These are phyloP conservation scores for Candida glucosophila DNA, from an alignment of 1,139 yeast species.

Conservation along the genomic window DNA sequence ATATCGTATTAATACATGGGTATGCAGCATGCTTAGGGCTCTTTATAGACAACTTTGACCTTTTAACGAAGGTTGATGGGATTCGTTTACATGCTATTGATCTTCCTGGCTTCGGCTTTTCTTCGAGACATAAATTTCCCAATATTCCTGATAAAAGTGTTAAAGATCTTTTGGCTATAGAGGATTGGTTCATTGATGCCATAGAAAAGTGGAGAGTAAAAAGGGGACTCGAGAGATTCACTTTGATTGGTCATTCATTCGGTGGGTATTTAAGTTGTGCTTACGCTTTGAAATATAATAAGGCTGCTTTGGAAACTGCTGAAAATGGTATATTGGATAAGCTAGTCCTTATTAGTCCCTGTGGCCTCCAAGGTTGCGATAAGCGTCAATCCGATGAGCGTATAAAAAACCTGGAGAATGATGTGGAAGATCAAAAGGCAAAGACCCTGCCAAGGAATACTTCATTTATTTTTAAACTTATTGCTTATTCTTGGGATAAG, in stretches of 20 bases:
- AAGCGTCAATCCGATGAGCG: no score
- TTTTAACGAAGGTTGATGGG: slow-evolving; percentile 23
- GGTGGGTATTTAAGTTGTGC: slow-evolving; percentile 36
- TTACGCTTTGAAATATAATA: slow-evolving; percentile 33
- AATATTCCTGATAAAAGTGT: slow-evolving; percentile 16
- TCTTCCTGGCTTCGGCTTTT: slow-evolving; percentile 39
- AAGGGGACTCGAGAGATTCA: slow-evolving; percentile 18
- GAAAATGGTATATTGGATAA: no score
- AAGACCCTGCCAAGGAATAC: no score
- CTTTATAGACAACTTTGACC: slow-evolving; percentile 32
- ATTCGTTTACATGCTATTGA: slow-evolving; percentile 28
- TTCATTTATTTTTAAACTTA: no score
- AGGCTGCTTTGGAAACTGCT: slow-evolving; percentile 6
- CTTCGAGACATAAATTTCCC: slow-evolving; percentile 34
- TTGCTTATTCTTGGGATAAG: slow-evolving; percentile 30
- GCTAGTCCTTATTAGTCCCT: no score
- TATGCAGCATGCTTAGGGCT: slow-evolving; percentile 42
- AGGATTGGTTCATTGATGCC: slow-evolving; percentile 36
- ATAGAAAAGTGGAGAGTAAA: slow-evolving; percentile 29
- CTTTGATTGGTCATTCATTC: slow-evolving; percentile 36
- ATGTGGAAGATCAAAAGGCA: no score
- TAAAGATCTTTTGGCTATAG: slow-evolving; percentile 25
- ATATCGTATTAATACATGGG: slow-evolving; percentile 34
- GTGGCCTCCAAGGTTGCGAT: no score
- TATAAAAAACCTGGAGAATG: no score